phyloP scores from a whole-genome alignment of 202 grass and related monocot genomes.

The Saccharum hybrid region DNA sequence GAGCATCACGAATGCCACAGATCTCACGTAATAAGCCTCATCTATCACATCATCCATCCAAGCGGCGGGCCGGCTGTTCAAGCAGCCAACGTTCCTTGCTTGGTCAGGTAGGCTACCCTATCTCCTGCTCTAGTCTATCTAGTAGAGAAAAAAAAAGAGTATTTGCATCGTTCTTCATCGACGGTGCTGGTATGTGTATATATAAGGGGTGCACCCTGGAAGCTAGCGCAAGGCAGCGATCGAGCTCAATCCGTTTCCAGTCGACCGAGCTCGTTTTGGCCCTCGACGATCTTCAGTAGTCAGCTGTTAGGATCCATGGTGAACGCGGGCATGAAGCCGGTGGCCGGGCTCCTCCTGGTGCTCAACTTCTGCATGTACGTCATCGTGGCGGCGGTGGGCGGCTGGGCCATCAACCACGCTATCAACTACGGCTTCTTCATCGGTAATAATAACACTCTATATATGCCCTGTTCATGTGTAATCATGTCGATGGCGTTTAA shows the following conservation, averaged over 20 bases:
- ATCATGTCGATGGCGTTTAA: too few species aligned
- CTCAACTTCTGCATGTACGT: slow-evolving; percentile 98
- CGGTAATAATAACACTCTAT: slow-evolving; percentile 26
- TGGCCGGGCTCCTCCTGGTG: slow-evolving; percentile 63
- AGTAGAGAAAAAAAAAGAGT: too few species aligned
- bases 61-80: slow-evolving; percentile 14
- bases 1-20: slow-evolving; percentile 56
- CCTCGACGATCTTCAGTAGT: background rate
- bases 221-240: too few species aligned
- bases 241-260: background rate
- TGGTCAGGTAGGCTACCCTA: background rate
- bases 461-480: background rate
- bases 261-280: background rate
- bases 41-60: background rate
- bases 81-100: slow-evolving; percentile 1
- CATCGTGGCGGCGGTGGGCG: slow-evolving; percentile 77
- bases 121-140: too few species aligned
- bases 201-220: slow-evolving; percentile 14
- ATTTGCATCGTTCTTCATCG: background rate
- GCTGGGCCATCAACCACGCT: slow-evolving; percentile 89
- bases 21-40: slow-evolving; percentile 34
- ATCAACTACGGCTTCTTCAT: slow-evolving; percentile 80
- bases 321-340: slow-evolving; percentile 53
- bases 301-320: slow-evolving; percentile 46
- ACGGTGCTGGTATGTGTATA: background rate